A percentile compares a stretch with the other conserved stretches of the same genome.
Conservation (phyloP, 2,329 filamentous ascomycete species). For the Aspergillus chevalieri region DNA sequence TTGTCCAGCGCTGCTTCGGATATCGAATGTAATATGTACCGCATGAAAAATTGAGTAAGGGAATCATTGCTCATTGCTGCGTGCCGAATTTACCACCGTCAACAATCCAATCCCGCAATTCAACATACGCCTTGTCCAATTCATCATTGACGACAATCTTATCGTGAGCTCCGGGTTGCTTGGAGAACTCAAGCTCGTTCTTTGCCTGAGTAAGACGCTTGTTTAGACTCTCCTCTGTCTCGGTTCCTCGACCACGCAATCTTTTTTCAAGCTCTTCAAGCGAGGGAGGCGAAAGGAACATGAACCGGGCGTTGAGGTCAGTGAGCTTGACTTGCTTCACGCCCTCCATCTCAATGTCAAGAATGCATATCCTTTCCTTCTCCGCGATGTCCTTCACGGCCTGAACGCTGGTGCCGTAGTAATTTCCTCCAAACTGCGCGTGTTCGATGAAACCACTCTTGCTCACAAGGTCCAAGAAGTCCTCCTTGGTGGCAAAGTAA, state of each 20-base stretch:
- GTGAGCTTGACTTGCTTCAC: conserved; percentile 87
- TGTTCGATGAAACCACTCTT: conserved; percentile 75
- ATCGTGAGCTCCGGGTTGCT: conserved; percentile 61
- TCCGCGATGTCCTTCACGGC: conserved; percentile 70
- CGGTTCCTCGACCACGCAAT: conserved; percentile 69
- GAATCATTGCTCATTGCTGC: conserved; percentile 17
- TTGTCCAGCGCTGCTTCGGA: not conserved
- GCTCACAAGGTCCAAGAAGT: conserved; percentile 63
- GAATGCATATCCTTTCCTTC: conserved; percentile 67
- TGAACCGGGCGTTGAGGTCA: conserved; percentile 66
- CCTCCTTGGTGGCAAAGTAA: conserved; percentile 63
- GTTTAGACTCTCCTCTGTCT: conserved; percentile 64
- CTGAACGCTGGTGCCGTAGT: conserved; percentile 76
- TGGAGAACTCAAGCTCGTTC: conserved; percentile 67
- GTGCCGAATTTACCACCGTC: conserved; percentile 32
- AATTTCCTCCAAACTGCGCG: conserved; percentile 77
- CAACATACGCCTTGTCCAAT: conserved; percentile 50
- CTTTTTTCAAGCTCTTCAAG: conserved; percentile 67
- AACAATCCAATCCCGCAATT: conserved; percentile 50
- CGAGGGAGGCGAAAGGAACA: conserved; percentile 78
- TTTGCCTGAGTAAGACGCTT: conserved; percentile 66
- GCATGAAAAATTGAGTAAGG: not conserved
- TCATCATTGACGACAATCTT: conserved; percentile 62
- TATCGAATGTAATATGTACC: not conserved
- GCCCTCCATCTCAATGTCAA: conserved; percentile 98